Evolutionary conservation across 2,329 filamentous ascomycete genomes (phyloP).

Genomic region (Fusarium lyarnte): DNA sequence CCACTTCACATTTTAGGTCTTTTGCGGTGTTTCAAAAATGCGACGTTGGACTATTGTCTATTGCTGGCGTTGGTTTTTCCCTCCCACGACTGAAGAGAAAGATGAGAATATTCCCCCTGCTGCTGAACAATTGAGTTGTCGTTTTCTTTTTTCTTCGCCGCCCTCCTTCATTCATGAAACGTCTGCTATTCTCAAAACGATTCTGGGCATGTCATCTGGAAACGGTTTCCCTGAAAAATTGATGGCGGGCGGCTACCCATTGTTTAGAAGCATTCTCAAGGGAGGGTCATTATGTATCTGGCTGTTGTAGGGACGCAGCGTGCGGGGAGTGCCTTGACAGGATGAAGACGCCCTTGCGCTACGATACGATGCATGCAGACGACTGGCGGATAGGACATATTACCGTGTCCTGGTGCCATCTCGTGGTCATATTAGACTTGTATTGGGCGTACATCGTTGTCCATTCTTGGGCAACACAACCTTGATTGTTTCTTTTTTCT

Average conservation of each 20-base stretch:
- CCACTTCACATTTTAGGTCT: constrained; percentile 44
- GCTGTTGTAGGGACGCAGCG: constrained; percentile 36
- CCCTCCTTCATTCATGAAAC: constrained; percentile 41
- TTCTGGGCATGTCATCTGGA: constrained; percentile 39
- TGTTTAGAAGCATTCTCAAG: constrained; percentile 32
- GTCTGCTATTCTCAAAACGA: constrained; percentile 46
- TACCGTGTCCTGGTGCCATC: constrained; percentile 17
- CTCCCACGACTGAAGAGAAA: constrained; percentile 55
- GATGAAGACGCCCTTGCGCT: constrained; percentile 35
- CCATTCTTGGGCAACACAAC: constrained; percentile 43
- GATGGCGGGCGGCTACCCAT: constrained; percentile 25
- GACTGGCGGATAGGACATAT: constrained; percentile 29
- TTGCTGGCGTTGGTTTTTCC: constrained; percentile 61
- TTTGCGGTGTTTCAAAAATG: constrained; percentile 49
- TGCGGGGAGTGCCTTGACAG: constrained; percentile 30
- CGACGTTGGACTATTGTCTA: constrained; percentile 58
- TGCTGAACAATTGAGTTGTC: constrained; percentile 51
- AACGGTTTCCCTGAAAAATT: constrained; percentile 18
- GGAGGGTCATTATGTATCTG: constrained; percentile 26
- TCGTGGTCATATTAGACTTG: constrained; percentile 35
- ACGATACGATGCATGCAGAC: constrained; percentile 33
- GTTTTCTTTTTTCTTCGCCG: constrained; percentile 49
- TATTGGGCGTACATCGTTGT: constrained; percentile 41
- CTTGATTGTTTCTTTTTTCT: constrained; percentile 59
- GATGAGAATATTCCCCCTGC: constrained; percentile 55